A percentile compares a stretch with the other conserved stretches of the same genome.
These are phyloP conservation scores for Trebouxia gelatinosa DNA, from an alignment of 163 green algal species.

Conservation along the genomic window DNA sequence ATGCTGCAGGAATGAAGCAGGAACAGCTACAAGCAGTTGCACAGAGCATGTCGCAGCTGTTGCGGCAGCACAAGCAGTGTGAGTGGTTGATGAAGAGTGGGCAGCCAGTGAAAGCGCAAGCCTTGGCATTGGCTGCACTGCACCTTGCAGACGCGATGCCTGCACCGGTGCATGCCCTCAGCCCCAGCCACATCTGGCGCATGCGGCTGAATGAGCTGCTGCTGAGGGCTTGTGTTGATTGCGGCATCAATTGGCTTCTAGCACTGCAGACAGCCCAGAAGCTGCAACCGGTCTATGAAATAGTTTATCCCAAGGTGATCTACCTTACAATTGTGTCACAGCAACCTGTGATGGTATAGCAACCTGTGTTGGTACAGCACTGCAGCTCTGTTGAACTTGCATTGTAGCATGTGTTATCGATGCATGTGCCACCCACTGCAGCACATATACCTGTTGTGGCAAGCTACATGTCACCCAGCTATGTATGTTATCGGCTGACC, in stretches of 20 bases:
- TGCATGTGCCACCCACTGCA: too few species aligned
- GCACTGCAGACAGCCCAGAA: constrained; percentile 42
- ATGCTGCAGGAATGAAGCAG: background rate
- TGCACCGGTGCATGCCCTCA: constrained; percentile 13
- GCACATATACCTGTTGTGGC: too few species aligned
- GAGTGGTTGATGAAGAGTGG: background rate
- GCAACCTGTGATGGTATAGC: too few species aligned
- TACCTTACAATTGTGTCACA: too few species aligned
- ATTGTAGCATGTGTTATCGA: background rate
- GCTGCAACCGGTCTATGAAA: constrained; percentile 40
- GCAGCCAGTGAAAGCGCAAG: background rate
- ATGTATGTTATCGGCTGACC: too few species aligned
- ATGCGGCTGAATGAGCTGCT: constrained; percentile 39
- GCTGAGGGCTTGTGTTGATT: constrained; percentile 36
- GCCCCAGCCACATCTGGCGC: constrained; percentile 43
- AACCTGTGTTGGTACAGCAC: too few species aligned
- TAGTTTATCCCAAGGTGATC: constrained; percentile 48
- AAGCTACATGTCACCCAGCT: too few species aligned
- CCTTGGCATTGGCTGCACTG: background rate
- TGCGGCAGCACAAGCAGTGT: background rate
- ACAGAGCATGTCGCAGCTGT: background rate
- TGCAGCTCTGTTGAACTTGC: background rate
- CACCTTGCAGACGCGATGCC: background rate
- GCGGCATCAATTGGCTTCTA: background rate
- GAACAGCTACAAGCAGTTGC: background rate